phyloP scores from a whole-genome alignment of 2,329 filamentous ascomycete species.

The Raffaelea albimanens region DNA sequence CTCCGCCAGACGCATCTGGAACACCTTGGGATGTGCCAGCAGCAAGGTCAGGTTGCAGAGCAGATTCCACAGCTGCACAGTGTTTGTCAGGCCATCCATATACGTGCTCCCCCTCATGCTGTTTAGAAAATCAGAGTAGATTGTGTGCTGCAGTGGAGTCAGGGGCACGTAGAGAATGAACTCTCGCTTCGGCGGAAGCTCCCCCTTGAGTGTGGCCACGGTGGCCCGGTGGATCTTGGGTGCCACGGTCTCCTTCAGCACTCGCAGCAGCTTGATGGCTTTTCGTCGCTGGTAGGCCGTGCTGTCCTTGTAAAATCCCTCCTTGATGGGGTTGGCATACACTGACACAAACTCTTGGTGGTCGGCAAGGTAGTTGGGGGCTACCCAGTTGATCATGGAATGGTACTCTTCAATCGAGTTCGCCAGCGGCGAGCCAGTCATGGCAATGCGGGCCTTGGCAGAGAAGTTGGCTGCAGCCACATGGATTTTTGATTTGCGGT shows the following conservation, averaged over 20 bases:
- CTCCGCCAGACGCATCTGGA: constrained; percentile 26
- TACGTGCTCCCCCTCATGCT: constrained; percentile 3
- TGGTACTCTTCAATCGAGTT: constrained; percentile 82
- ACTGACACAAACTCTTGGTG: constrained; percentile 56
- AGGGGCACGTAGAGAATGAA: constrained; percentile 70
- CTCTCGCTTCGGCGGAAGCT: constrained; percentile 67
- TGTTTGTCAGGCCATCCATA: constrained; percentile 3
- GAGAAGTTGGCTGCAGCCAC: constrained; percentile 47
- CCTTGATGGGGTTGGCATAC: constrained; percentile 65
- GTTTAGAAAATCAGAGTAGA: constrained; percentile 46
- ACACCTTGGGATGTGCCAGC: constrained; percentile 42
- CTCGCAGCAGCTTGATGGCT: constrained; percentile 57
- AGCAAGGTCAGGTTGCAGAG: constrained; percentile 38
- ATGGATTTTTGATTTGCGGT: constrained; percentile 42
- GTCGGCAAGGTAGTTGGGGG: constrained; percentile 66
- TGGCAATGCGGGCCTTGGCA: constrained; percentile 64
- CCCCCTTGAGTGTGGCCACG: constrained; percentile 52
- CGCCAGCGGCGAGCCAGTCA: constrained; percentile 78
- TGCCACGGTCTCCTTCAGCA: constrained; percentile 61
- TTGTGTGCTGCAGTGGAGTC: constrained; percentile 50
- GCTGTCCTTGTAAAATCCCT: constrained; percentile 62
- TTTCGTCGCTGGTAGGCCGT: constrained; percentile 40
- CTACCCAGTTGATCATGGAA: constrained; percentile 80
- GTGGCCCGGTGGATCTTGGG: constrained; percentile 73
- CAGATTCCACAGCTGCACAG: constrained; percentile 21